phyloP scores from a whole-genome alignment of 805 yeast species.

The Clavispora asparagi region DNA sequence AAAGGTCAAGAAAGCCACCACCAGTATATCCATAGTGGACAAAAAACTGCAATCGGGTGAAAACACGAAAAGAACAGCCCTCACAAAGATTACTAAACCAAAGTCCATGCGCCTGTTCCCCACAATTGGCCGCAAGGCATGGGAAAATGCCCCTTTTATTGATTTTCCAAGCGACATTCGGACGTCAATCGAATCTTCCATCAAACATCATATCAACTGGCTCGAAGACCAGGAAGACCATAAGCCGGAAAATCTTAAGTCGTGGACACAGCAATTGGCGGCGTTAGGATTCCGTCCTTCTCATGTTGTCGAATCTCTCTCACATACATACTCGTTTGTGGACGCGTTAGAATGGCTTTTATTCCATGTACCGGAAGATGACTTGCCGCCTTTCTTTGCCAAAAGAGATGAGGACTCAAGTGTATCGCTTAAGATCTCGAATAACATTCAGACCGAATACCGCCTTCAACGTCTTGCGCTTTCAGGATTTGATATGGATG shows the following conservation, averaged over 20 bases:
- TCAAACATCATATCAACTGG: slow-evolving; percentile 59
- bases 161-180: slow-evolving; percentile 65
- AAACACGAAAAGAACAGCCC: background rate
- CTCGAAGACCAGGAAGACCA: slow-evolving; percentile 12
- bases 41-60: background rate
- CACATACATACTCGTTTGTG: slow-evolving; percentile 46
- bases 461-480: slow-evolving; percentile 51
- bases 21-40: slow-evolving; percentile 29
- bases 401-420: slow-evolving; percentile 54
- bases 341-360: slow-evolving; percentile 71
- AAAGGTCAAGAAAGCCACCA: slow-evolving; percentile 45
- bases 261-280: slow-evolving; percentile 7
- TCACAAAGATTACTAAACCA: background rate
- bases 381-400: slow-evolving; percentile 64
- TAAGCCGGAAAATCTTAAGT: slow-evolving; percentile 3
- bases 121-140: slow-evolving; percentile 49
- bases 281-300: slow-evolving; percentile 55
- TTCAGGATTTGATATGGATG: slow-evolving; percentile 68
- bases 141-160: slow-evolving; percentile 67
- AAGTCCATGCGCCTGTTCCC: slow-evolving; percentile 7
- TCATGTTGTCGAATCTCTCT: slow-evolving; percentile 70
- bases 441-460: slow-evolving; percentile 51
- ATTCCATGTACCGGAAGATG: slow-evolving; percentile 92
- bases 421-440: slow-evolving; percentile 52
- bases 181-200: slow-evolving; percentile 53